phyloP scores from a whole-genome alignment of 2,329 filamentous ascomycete genomes.

The Curvularia eragrostidis region DNA sequence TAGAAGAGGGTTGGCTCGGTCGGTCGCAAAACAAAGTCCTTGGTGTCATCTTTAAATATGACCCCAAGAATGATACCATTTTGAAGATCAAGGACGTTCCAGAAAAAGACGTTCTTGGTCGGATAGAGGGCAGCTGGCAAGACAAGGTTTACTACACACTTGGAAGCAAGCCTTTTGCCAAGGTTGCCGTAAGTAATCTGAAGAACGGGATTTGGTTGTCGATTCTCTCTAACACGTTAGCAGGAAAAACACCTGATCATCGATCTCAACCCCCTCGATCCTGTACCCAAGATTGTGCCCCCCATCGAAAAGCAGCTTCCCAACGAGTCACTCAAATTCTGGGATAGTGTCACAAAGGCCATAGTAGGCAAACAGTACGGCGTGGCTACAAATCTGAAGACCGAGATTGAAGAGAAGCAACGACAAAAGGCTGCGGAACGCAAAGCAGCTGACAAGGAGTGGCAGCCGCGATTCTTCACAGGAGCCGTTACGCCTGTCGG shows the following conservation, averaged over 20 bases:
- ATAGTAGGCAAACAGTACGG: constrained; percentile 83
- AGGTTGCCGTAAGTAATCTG: constrained; percentile 61
- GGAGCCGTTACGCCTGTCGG: constrained; percentile 65
- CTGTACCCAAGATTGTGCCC: constrained; percentile 79
- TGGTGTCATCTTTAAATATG: constrained; percentile 88
- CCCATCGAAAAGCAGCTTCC: constrained; percentile 78
- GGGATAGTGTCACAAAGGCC: constrained; percentile 84
- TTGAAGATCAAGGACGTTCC: constrained; percentile 83
- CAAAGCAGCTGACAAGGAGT: constrained; percentile 71
- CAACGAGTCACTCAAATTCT: constrained; percentile 89
- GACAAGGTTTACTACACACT: constrained; percentile 69
- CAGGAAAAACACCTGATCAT: constrained; percentile 74
- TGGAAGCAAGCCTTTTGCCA: constrained; percentile 54
- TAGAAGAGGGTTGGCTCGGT: constrained; percentile 94
- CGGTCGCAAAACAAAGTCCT: constrained; percentile 90
- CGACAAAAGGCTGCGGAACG: constrained; percentile 82
- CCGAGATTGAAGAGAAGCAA: constrained; percentile 90
- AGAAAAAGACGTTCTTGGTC: constrained; percentile 80
- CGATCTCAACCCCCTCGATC: constrained; percentile 82
- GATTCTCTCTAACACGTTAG: constrained; percentile 15
- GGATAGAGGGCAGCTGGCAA: constrained; percentile 87
- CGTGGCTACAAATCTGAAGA: constrained; percentile 84
- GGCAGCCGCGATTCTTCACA: constrained; percentile 88
- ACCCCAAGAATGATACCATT: constrained; percentile 83
- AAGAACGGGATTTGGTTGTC: neutral